Base-by-base conservation (phyloP, 1,139 yeast genomes). In the Lodderomyces orthopsilosis region DNA sequence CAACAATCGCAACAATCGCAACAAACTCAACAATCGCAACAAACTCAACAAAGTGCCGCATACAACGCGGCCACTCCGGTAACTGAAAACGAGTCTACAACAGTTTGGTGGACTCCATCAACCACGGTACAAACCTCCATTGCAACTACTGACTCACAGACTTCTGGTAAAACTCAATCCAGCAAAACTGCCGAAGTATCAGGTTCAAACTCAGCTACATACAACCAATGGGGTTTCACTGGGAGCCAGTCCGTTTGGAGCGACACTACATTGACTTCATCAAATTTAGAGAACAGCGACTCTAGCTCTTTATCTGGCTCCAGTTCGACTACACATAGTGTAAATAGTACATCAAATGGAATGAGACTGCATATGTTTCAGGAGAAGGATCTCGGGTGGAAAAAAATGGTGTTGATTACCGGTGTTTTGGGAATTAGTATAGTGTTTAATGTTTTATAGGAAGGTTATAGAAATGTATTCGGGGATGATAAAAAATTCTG, bases 161-260 rank as follows among this genome's bases (percentile, higher is more conserved):
- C 21, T 3, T 22, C 38, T 22, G 18, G 4, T 13, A 12, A 15
- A 19, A 6, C 27, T 12, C 38, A 21, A 10, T 21, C 38, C 28
- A 23, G 12, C 17, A 13, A 28, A 4, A 28, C 32, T 13, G 17
- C 32, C 10, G 10, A 28, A 5, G 10, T 10, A 13, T 28, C 32
- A 13, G 32, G 32, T 5, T 21, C 37, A 8, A 37, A 36, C n/a
- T 53, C 66, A 3, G 43, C 23, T 13, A 40, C 34, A 66, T 60
- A 35, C 55, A 71, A 71, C 54, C 69, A 68, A 50, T 71, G 66
- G 65, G 77, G 77, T 2, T 71, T 71, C 52, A 66, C 74, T 2
- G 77, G 77, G 1, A 51, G 62, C 3, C 74, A 71, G 51, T 60
- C 68, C 0, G 53, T 53, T 3, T 71, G 77, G 77, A 30, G 37